Base-by-base conservation (phyloP, 208 protist species). In the Trypanosoma vivax region DNA sequence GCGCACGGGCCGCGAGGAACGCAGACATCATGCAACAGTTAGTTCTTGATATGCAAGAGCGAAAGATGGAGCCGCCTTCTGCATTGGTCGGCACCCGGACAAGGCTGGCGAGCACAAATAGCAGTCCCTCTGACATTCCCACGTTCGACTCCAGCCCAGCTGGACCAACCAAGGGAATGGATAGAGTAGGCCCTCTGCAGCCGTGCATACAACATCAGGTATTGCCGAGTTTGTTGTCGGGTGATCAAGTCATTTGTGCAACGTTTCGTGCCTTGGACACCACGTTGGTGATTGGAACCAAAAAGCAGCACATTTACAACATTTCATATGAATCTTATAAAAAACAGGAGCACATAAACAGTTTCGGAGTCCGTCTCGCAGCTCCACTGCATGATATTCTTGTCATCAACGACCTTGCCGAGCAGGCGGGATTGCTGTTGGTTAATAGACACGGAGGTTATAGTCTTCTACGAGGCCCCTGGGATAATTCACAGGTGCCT, bases 351-450 rank as follows among this genome's bases (percentile, higher is more conserved):
- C 46, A 76, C n/a, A 52, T 83, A 39, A 63, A 90, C 56, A 76
- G 58, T 57, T 90, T 88, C 53, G 21, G 69, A 5, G 65, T 84
- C 60, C 69, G 61, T 47, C 64, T 89, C 18, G 41, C 73, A 1
- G 70, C 66, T 9, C 77, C 78, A 25, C 52, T 94, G 41, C 80
- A 88, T 49, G 73, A 85, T 64, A 43, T 89, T 13, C 57, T 70
- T 35, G 64, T 94, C 1, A 79, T 94, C 52, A 94, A 94, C 57
- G 87, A 94, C 52, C 65, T 90, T 14, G 86, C 87, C 7, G 80
- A 89, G 66, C 76, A 91, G 48, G 77, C 79, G 11, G 83, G 87
- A 5, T 57, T 94, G 27, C 67, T 94, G 33, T 40, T 91, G 28
- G 71, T 91, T n/a, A 76, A 79, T 53, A 83, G 83, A 48, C 70